Base-by-base conservation (phyloP, 257 asterid genomes). In the Primulina huaijiensis region DNA sequence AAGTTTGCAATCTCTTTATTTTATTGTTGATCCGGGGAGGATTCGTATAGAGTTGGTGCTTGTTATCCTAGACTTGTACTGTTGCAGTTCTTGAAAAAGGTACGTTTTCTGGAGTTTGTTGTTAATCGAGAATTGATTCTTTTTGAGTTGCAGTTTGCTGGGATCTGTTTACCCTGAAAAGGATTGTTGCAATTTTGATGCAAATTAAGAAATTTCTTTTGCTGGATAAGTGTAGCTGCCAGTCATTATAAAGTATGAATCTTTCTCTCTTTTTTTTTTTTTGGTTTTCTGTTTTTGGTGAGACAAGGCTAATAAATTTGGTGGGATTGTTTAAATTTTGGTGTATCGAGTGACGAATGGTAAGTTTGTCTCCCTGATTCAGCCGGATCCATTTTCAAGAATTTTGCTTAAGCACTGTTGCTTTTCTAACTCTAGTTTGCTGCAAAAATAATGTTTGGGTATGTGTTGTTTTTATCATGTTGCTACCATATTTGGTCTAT, bases 151-250 rank as follows among this genome's bases (percentile, higher is more conserved):
- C 66, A 29, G 34, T 57, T 70, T 70, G 63, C 68, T 81, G 68
- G 70, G 85, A 73, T 83, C 81, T 68, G 67, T 53, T 62, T 65
- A 27, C 60, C 40, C 62, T 65, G 61, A 69, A 35, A 50, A 68
- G 57, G 60, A 76, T 52, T 57, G 20, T 58, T 7, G 68, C 75
- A 62, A 64, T 55, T 64, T 76, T 46, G 31, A 19, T 3, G 14
- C 20, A 21, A 60, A 40, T 53, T 23, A 31, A 14, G 75, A 67
- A 67, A n/a, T 60, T 60, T 14, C 5, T 27, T 33, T 34, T 29
- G 56, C 27, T 65, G 17, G 55, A 67, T 4, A 35, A 35, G 58
- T 64, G 68, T 35, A 0, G 40, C 6, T 21, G 4, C 25, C 25
- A 23, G 25, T 20, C 34, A 21, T 60, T 60, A 7, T 60, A 21